phyloP scores from a whole-genome alignment of 2,329 filamentous ascomycete genomes.

The Talaromyces sp. region DNA sequence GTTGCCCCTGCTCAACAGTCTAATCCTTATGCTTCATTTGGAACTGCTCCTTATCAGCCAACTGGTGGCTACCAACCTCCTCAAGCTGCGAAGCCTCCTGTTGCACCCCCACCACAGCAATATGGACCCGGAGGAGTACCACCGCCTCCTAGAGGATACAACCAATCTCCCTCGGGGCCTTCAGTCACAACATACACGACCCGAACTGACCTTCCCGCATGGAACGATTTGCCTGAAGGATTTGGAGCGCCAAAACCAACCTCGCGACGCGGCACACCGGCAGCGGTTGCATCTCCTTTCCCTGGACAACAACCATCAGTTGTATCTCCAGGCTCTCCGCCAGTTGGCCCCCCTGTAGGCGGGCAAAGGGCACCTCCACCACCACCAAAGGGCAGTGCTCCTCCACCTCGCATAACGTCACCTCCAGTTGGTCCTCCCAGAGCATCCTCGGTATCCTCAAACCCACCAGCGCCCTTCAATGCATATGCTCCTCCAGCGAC shows the following conservation, averaged over 20 bases:
- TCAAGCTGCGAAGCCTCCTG: slow-evolving; percentile 38
- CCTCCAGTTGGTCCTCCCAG: slow-evolving; percentile 53
- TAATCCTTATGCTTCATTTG: slow-evolving; percentile 47
- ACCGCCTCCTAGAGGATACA: slow-evolving; percentile 61
- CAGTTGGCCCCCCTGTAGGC: slow-evolving; percentile 52
- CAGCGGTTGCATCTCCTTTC: slow-evolving; percentile 65
- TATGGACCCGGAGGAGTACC: slow-evolving; percentile 45
- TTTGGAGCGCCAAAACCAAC: slow-evolving; percentile 60
- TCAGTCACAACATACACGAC: slow-evolving; percentile 60
- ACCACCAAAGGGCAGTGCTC: slow-evolving; percentile 69
- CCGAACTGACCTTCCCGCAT: slow-evolving; percentile 68
- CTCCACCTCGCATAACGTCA: slow-evolving; percentile 63
- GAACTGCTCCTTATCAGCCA: slow-evolving; percentile 28
- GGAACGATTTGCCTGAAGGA: slow-evolving; percentile 90
- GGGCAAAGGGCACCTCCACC: slow-evolving; percentile 65
- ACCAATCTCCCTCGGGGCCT: slow-evolving; percentile 56
- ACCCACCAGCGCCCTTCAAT: slow-evolving; percentile 34
- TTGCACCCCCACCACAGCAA: slow-evolving; percentile 26
- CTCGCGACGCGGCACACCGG: slow-evolving; percentile 67
- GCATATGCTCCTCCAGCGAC: slow-evolving; percentile 30
- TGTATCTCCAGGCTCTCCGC: slow-evolving; percentile 42
- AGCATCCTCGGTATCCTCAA: slow-evolving; percentile 15
- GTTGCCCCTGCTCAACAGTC: slow-evolving; percentile 25
- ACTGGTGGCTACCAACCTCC: slow-evolving; percentile 53
- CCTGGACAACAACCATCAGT: slow-evolving; percentile 53